A percentile compares a stretch with the other conserved stretches of the same genome.
Conservation (phyloP, 2,329 filamentous ascomycete genomes). For the Fonsecaea monophora region DNA sequence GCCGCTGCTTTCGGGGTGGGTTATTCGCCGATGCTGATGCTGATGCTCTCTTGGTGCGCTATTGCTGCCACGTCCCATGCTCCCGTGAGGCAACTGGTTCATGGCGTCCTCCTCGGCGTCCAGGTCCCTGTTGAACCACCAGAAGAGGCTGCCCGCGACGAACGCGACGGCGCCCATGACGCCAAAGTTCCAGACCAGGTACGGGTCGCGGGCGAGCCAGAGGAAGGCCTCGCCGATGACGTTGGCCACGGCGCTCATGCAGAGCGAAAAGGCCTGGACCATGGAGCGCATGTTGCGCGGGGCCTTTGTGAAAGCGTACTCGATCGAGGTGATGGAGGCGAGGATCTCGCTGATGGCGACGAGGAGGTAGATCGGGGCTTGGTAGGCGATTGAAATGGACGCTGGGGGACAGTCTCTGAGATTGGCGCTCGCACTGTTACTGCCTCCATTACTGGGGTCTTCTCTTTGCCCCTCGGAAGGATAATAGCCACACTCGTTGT, state of each 20-base stretch:
- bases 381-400: conserved; percentile 51
- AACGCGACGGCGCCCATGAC: conserved; percentile 67
- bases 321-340: conserved; percentile 70
- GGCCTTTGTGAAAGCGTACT: conserved; percentile 77
- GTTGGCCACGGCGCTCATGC: conserved; percentile 72
- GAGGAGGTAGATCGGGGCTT: conserved; percentile 58
- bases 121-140: conserved; percentile 68
- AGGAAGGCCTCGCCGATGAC: conserved; percentile 73
- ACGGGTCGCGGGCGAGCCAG: conserved; percentile 66
- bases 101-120: conserved; percentile 72
- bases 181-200: conserved; percentile 75
- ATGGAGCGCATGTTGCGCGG: conserved; percentile 80
- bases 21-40: neutral
- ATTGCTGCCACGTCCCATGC: conserved; percentile 1
- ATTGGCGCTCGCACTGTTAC: neutral
- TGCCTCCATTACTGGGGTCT: conserved; percentile 36
- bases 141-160: conserved; percentile 69
- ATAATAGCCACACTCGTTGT: conserved; percentile 59
- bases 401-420: conserved; percentile 21
- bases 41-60: neutral
- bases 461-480: conserved; percentile 47
- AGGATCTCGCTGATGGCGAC: conserved; percentile 65
- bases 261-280: conserved; percentile 73
- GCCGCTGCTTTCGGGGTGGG: neutral
- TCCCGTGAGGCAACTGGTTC: conserved; percentile 52